Percentiles rank a stretch among this genome's conserved stretches.
phyloP scores from a whole-genome alignment of 2,329 filamentous ascomycete species.

The Botrytis squamosa region DNA sequence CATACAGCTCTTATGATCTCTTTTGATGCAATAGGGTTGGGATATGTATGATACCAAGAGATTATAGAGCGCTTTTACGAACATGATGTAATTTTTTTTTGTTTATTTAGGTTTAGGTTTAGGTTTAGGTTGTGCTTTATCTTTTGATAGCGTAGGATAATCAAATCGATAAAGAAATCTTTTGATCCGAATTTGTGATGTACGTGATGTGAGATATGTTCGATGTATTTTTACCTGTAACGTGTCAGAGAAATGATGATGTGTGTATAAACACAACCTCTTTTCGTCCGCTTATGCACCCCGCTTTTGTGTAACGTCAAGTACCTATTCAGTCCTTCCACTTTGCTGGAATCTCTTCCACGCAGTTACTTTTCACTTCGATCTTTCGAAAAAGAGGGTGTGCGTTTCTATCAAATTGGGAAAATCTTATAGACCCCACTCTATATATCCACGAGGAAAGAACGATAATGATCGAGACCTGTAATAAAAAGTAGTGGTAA shows the following conservation, averaged over 20 bases:
- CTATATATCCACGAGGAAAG: too few species aligned
- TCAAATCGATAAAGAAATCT: neutral
- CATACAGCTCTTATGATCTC: neutral
- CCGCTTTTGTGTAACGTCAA: neutral
- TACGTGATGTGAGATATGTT: too few species aligned
- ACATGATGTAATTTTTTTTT: neutral
- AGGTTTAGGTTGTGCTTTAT: too few species aligned
- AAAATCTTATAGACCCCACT: too few species aligned
- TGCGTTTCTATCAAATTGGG: neutral
- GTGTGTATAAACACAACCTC: neutral
- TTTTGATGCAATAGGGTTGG: neutral
- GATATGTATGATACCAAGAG: neutral
- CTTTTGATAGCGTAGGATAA: neutral
- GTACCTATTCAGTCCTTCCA: too few species aligned
- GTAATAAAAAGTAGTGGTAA: too few species aligned
- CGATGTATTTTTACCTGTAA: too few species aligned
- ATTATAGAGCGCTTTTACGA: neutral
- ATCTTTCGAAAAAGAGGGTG: too few species aligned
- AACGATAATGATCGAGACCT: too few species aligned
- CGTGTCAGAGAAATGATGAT: neutral
- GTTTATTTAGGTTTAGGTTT: neutral
- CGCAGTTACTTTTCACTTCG: too few species aligned
- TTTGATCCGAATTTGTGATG: too few species aligned
- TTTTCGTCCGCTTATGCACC: neutral
- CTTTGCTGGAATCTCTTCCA: too few species aligned